Evolutionary conservation across 129 eudicot genomes (phyloP).

Genomic region (Ambrosia trifida): DNA sequence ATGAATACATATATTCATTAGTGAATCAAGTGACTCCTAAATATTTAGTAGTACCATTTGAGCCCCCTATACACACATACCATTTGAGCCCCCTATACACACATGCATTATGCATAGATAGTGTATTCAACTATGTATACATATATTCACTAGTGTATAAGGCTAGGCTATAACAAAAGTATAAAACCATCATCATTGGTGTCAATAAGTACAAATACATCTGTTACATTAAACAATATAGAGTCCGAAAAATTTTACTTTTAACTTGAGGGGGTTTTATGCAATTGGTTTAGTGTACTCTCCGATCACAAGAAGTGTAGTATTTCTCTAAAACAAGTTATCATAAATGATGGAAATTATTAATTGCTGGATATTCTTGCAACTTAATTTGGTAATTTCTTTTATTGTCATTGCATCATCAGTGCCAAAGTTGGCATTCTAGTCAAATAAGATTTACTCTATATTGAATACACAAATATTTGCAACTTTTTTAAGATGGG

Average conservation of each 20-base stretch:
- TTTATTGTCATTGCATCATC: constrained; percentile 16
- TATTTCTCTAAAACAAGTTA: not conserved
- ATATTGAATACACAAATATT: not conserved
- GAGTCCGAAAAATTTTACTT: not conserved
- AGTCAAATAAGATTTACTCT: not conserved
- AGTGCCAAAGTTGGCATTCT: not conserved
- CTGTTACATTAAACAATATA: not conserved
- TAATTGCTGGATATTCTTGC: not conserved
- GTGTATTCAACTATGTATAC: not conserved
- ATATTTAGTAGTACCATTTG: not conserved
- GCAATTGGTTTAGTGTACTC: not conserved
- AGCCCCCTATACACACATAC: not conserved
- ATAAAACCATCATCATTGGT: constrained; percentile 2
- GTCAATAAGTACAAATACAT: not conserved
- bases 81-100: not conserved
- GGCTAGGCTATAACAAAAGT: not conserved
- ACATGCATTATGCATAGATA: not conserved
- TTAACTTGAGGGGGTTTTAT: not conserved
- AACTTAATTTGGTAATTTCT: constrained; percentile 6
- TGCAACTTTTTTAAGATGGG: not conserved
- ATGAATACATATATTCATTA: not conserved
- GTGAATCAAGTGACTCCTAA: not conserved
- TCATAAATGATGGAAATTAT: not conserved
- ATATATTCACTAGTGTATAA: not conserved
- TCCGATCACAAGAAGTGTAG: not conserved